These are phyloP conservation scores for Peronospora farinosa DNA, from an alignment of 352 stramenopile species.

Conservation along the genomic window DNA sequence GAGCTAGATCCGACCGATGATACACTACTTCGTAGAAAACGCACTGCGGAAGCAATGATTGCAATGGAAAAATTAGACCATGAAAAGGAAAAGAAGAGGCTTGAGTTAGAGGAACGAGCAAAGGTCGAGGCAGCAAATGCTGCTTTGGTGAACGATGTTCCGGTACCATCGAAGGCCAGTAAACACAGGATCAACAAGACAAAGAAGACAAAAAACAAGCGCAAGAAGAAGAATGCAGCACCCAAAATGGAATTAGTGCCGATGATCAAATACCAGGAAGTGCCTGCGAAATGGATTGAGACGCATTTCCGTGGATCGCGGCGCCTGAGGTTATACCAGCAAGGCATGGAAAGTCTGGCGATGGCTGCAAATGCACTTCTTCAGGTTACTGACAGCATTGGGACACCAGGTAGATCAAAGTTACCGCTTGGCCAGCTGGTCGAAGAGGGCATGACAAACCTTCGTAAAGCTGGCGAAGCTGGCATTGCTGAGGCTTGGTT, in stretches of 20 bases:
- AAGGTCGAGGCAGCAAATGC: conserved; percentile 17
- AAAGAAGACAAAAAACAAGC: conserved; percentile 19
- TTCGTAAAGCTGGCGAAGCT: conserved; percentile 27
- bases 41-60: conserved; percentile 14
- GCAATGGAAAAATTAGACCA: conserved; percentile 10
- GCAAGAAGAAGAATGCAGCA: conserved; percentile 10
- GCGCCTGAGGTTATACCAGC: conserved; percentile 19
- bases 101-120: conserved; percentile 17
- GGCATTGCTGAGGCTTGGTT: conserved; percentile 37
- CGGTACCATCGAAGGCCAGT: background rate
- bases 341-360: conserved; percentile 20
- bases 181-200: conserved; percentile 18
- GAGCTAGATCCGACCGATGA: conserved; percentile 22
- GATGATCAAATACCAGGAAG: conserved; percentile 34
- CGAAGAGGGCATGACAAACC: conserved; percentile 16
- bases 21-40: conserved; percentile 17
- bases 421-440: conserved; percentile 16
- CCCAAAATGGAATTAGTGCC: conserved; percentile 19
- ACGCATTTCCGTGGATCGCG: conserved; percentile 17
- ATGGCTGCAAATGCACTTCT: conserved; percentile 19
- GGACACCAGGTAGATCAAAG: conserved; percentile 12
- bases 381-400: conserved; percentile 23
- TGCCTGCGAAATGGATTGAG: conserved; percentile 29
- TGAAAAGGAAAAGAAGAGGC: conserved; percentile 28
- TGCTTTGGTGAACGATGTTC: background rate